phyloP scores from a whole-genome alignment of 352 stramenopile species.

The Pythium aquatile region DNA sequence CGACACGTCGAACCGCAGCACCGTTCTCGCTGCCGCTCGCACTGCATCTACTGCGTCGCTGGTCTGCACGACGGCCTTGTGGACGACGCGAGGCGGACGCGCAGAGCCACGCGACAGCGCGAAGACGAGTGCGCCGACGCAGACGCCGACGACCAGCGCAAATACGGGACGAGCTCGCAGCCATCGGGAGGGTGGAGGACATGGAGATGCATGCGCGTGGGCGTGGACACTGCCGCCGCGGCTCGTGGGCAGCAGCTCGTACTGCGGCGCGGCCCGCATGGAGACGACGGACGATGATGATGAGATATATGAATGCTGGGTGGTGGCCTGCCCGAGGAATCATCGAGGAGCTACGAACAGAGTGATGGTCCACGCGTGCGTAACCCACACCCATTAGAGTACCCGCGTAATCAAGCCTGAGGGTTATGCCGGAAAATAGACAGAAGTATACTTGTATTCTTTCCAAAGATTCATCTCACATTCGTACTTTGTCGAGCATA shows the following conservation, averaged over 20 bases:
- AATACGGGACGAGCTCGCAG: not conserved
- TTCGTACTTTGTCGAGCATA: not conserved
- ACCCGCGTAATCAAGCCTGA: too few species aligned
- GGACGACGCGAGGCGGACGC: not conserved
- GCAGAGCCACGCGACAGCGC: not conserved
- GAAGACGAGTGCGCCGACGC: not conserved
- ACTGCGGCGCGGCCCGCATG: not conserved
- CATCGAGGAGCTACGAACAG: not conserved
- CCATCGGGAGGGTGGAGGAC: not conserved
- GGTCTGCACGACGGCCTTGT: not conserved
- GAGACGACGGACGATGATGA: not conserved
- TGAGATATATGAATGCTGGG: not conserved
- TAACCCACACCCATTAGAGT: not conserved
- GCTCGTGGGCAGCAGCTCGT: constrained; percentile 4
- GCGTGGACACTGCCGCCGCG: not conserved
- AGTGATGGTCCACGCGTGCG: not conserved
- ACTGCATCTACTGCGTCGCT: not conserved
- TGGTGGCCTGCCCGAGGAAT: not conserved
- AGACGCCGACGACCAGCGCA: not conserved
- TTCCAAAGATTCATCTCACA: not conserved
- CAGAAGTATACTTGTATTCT: not conserved
- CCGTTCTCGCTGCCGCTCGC: not conserved
- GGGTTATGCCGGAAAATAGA: too few species aligned
- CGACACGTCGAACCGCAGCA: constrained; percentile 10
- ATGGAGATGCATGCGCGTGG: not conserved